phyloP scores from a whole-genome alignment of 2,329 filamentous ascomycete species.

The Penicillium occitanis region DNA sequence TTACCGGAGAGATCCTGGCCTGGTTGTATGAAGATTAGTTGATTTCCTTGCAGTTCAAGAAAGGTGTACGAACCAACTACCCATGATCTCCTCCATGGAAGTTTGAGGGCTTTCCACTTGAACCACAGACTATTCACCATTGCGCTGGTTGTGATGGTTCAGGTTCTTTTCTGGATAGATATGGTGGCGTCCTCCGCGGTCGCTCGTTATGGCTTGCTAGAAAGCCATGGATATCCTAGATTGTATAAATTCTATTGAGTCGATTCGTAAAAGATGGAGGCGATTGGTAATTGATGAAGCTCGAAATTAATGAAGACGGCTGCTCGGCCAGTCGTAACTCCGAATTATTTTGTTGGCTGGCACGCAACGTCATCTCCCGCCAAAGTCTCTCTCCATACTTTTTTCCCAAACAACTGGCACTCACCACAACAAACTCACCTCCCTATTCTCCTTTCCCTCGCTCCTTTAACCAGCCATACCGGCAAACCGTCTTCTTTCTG shows the following conservation, averaged over 20 bases:
- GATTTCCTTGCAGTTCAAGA: not conserved
- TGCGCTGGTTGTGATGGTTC: conserved; percentile 13
- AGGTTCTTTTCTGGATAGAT: not conserved
- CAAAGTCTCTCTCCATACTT: not conserved
- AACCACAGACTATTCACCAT: conserved; percentile 56
- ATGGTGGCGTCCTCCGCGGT: not conserved
- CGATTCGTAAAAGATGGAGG: not conserved
- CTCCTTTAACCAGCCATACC: not conserved
- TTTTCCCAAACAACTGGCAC: conserved; percentile 3
- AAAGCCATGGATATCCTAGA: not conserved
- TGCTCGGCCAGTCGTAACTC: conserved; percentile 1
- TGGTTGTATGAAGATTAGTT: conserved; percentile 29
- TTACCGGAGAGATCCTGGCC: conserved; percentile 63
- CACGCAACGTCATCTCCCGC: conserved; percentile 14
- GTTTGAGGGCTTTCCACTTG: conserved; percentile 61
- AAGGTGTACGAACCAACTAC: conserved; percentile 50
- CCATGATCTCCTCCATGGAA: conserved; percentile 63
- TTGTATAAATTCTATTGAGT: not conserved
- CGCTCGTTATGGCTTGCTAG: not conserved
- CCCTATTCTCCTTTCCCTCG: conserved; percentile 12
- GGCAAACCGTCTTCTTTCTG: not conserved
- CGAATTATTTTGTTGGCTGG: conserved; percentile 9
- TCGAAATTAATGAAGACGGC: not conserved
- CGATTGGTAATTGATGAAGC: not conserved
- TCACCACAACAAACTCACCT: conserved; percentile 11